phyloP scores from a whole-genome alignment of 495 filamentous ascomycete genomes.

The Recurvomyces mirabilis region DNA sequence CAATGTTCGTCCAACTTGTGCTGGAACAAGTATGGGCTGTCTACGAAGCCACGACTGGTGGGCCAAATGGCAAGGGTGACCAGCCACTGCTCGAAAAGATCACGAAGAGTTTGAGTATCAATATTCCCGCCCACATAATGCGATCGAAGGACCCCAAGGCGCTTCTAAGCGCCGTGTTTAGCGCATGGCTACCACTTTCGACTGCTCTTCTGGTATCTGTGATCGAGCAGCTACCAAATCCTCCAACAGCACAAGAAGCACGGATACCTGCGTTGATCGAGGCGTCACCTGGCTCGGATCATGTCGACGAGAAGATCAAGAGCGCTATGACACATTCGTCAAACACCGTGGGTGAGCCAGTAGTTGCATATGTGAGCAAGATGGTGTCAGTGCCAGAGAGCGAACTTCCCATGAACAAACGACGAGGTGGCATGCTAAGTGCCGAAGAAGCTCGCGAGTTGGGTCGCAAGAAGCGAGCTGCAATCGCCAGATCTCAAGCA shows the following conservation, averaged over 20 bases:
- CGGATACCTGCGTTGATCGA: slow-evolving; percentile 69
- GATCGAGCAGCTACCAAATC: slow-evolving; percentile 84
- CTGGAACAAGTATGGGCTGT: slow-evolving; percentile 96
- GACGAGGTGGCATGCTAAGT: slow-evolving; percentile 58
- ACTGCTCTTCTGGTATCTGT: slow-evolving; percentile 87
- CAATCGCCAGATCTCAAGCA: slow-evolving; percentile 67
- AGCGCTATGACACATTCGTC: slow-evolving; percentile 76
- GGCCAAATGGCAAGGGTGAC: slow-evolving; percentile 73
- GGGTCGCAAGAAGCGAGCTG: slow-evolving; percentile 76
- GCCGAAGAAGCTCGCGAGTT: slow-evolving; percentile 83
- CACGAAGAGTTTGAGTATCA: slow-evolving; percentile 78
- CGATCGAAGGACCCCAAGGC: slow-evolving; percentile 75
- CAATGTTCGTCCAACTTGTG: slow-evolving; percentile 96
- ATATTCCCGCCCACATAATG: slow-evolving; percentile 68
- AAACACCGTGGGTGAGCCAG: slow-evolving; percentile 53
- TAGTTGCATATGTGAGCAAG: slow-evolving; percentile 95
- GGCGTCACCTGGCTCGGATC: slow-evolving; percentile 63
- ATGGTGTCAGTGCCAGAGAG: slow-evolving; percentile 93
- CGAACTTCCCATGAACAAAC: slow-evolving; percentile 71
- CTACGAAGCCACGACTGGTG: slow-evolving; percentile 80
- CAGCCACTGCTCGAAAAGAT: slow-evolving; percentile 81
- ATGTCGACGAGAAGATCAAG: slow-evolving; percentile 55
- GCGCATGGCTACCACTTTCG: slow-evolving; percentile 84
- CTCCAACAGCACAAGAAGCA: slow-evolving; percentile 67
- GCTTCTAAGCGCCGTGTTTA: slow-evolving; percentile 75